phyloP scores from a whole-genome alignment of 768 basidiomycete species.

The Trametes cubensis region DNA sequence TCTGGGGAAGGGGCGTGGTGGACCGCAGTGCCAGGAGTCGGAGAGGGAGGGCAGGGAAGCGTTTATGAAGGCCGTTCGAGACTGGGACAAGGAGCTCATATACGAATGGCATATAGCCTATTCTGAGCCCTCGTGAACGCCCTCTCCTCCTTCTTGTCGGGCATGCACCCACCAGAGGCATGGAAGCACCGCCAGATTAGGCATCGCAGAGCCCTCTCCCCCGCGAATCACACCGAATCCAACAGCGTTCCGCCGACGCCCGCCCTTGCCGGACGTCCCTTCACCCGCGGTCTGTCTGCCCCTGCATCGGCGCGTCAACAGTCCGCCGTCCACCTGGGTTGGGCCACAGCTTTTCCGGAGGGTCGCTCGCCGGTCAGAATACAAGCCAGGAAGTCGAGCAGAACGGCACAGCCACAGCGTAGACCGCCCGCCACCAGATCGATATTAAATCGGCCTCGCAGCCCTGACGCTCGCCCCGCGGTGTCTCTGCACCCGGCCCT shows the following conservation, averaged over 20 bases:
- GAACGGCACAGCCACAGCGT: background rate
- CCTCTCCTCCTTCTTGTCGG: conserved; percentile 1
- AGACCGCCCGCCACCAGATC: background rate
- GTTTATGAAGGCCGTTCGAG: background rate
- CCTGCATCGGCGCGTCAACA: too few relatives aligned
- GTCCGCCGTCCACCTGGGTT: too few relatives aligned
- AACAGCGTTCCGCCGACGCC: background rate
- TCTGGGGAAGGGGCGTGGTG: too few relatives aligned
- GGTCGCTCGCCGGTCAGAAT: background rate
- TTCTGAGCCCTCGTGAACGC: background rate
- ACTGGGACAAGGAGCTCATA: background rate
- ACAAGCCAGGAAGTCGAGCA: background rate
- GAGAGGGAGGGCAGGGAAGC: background rate
- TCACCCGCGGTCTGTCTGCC: background rate
- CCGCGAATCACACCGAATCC: background rate
- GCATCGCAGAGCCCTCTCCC: background rate
- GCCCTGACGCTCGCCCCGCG: background rate
- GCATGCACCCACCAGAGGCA: background rate
- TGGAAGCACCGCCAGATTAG: conserved; percentile 10
- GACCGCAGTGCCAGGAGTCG: background rate
- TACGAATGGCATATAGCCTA: background rate
- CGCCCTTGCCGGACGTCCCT: background rate
- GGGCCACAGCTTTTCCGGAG: background rate
- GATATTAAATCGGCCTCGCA: background rate
- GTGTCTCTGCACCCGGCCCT: background rate